phyloP scores from a whole-genome alignment of 768 basidiomycete species.

The Russula olivacea region DNA sequence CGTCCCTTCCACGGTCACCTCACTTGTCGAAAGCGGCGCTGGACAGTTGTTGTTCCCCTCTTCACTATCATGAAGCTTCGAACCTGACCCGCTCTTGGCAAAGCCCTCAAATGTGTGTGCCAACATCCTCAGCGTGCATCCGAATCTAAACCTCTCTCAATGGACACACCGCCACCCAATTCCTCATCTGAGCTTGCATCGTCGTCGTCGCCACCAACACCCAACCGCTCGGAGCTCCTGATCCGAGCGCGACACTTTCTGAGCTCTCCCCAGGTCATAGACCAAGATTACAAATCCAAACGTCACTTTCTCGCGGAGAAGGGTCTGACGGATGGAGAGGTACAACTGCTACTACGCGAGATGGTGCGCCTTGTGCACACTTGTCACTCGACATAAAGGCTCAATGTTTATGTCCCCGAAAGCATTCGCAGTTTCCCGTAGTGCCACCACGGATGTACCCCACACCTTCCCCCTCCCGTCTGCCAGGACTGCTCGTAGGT shows the following conservation, averaged over 20 bases:
- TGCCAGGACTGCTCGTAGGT: slow-evolving; percentile 62
- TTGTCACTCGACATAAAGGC: not conserved
- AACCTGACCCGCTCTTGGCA: too few species aligned
- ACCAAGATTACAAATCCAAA: slow-evolving; percentile 52
- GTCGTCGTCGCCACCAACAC: not conserved
- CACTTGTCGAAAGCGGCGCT: too few species aligned
- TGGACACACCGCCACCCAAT: not conserved
- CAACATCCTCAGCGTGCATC: too few species aligned
- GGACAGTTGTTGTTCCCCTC: too few species aligned
- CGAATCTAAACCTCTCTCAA: not conserved
- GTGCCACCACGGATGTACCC: slow-evolving; percentile 74
- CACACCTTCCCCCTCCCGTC: slow-evolving; percentile 57
- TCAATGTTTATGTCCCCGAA: not conserved
- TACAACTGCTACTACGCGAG: slow-evolving; percentile 52
- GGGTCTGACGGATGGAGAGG: slow-evolving; percentile 56
- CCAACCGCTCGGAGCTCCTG: slow-evolving; percentile 29
- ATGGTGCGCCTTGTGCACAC: slow-evolving; percentile 38
- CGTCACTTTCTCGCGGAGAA: slow-evolving; percentile 64
- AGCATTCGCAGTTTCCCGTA: slow-evolving; percentile 37
- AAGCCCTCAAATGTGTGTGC: too few species aligned
- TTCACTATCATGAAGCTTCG: too few species aligned
- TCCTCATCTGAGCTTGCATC: not conserved
- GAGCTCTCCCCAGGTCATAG: slow-evolving; percentile 54
- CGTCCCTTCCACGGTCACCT: too few species aligned
- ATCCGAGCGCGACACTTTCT: slow-evolving; percentile 59